phyloP scores from a whole-genome alignment of 1,139 yeast species.

The Hansenula lynferdii region DNA sequence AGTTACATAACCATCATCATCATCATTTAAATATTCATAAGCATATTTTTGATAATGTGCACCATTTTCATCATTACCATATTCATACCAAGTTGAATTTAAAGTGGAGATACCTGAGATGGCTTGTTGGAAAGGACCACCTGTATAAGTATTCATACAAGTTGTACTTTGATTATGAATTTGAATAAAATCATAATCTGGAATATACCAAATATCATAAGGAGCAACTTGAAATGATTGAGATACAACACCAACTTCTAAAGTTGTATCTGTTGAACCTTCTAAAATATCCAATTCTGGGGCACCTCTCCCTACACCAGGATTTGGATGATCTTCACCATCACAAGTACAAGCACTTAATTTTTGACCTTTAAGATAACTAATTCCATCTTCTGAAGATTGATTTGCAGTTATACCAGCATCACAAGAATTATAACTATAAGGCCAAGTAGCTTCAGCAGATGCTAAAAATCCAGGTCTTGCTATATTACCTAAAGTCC shows the following conservation, averaged over 20 bases:
- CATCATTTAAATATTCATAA: constrained; percentile 70
- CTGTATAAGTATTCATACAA: constrained; percentile 69
- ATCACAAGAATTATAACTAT: constrained; percentile 76
- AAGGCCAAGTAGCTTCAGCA: constrained; percentile 89
- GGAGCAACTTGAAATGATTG: constrained; percentile 86
- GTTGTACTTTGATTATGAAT: constrained; percentile 58
- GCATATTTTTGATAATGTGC: constrained; percentile 65
- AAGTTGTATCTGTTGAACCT: constrained; percentile 53
- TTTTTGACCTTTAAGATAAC: constrained; percentile 74
- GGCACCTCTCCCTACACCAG: constrained; percentile 79
- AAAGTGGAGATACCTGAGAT: constrained; percentile 68
- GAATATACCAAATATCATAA: constrained; percentile 79
- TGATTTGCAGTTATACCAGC: constrained; percentile 88
- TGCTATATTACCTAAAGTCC: constrained; percentile 85
- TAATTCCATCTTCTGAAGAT: constrained; percentile 75
- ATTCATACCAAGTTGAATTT: constrained; percentile 73
- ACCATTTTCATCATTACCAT: constrained; percentile 36
- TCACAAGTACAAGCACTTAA: constrained; percentile 66
- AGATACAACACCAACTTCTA: constrained; percentile 49
- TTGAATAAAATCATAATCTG: constrained; percentile 69
- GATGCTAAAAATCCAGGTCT: constrained; percentile 78
- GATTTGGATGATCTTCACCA: constrained; percentile 76
- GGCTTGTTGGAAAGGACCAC: constrained; percentile 87
- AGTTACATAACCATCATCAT: constrained; percentile 59
- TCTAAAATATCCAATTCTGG: constrained; percentile 87